Percentiles rank a stretch among this genome's conserved stretches.
Evolutionary conservation across 139 green algal genomes (phyloP).

Genomic region (Ettlia oleoabundans): DNA sequence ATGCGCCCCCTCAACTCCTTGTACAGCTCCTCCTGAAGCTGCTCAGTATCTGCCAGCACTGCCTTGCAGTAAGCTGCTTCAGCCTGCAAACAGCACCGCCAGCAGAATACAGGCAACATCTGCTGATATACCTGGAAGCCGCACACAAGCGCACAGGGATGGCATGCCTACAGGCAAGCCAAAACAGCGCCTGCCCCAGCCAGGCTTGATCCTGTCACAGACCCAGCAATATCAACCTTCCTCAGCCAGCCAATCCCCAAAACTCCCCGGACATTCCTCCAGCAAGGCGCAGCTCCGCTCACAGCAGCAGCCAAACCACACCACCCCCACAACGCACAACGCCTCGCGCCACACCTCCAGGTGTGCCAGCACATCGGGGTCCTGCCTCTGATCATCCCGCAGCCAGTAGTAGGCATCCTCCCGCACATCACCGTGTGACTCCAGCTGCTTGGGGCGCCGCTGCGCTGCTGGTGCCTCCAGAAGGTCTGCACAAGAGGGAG

Average conservation of each 20-base stretch:
- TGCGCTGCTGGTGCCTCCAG: constrained; percentile 34
- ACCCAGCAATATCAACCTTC: too few species aligned
- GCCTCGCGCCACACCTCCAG: constrained; percentile 42
- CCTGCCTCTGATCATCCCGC: constrained; percentile 77
- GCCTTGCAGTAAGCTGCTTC: constrained; percentile 82
- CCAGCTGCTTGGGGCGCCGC: constrained; percentile 10
- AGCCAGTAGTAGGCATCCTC: constrained; percentile 86
- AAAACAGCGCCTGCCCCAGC: too few species aligned
- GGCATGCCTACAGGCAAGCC: too few species aligned
- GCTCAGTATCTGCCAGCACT: constrained; percentile 81
- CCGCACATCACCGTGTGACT: constrained; percentile 51
- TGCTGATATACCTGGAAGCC: neutral
- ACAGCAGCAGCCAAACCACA: too few species aligned
- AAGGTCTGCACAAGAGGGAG: too few species aligned
- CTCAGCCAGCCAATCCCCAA: too few species aligned
- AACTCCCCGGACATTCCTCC: too few species aligned
- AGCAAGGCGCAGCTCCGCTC: too few species aligned
- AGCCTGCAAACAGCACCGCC: constrained; percentile 43
- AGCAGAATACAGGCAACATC: neutral
- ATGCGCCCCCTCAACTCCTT: constrained; percentile 87
- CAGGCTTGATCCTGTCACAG: too few species aligned
- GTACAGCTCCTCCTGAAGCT: constrained; percentile 82
- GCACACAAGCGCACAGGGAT: neutral
- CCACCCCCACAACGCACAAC: too few species aligned
- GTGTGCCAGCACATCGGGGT: constrained; percentile 59